Conservation (phyloP, 306 rosid genomes). For the Morella rubra region DNA sequence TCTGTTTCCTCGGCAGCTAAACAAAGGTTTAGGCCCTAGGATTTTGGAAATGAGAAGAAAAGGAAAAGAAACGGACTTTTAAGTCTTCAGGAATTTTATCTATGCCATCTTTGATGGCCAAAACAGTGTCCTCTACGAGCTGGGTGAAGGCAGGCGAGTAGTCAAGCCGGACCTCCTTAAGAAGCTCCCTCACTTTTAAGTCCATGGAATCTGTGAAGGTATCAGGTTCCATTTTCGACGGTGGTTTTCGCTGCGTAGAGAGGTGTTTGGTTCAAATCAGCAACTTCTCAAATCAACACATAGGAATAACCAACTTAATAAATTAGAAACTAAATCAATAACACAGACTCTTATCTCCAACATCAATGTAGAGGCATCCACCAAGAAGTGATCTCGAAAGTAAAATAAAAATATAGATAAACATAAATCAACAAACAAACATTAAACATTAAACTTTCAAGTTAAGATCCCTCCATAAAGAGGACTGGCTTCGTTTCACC, state of each 20-base stretch:
- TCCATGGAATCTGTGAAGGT: conserved; percentile 43
- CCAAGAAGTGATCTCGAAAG: too few species aligned
- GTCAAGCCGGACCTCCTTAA: conserved; percentile 60
- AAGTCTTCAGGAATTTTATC: conserved; percentile 56
- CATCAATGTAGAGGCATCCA: too few species aligned
- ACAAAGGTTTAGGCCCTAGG: not conserved
- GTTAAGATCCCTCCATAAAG: too few species aligned
- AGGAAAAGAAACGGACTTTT: conserved; percentile 32
- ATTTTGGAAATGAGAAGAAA: not conserved
- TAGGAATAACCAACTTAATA: too few species aligned
- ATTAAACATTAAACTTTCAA: too few species aligned
- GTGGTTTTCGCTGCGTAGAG: not conserved
- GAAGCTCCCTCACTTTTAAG: conserved; percentile 55
- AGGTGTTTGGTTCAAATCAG: conserved; percentile 27
- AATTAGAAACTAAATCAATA: too few species aligned
- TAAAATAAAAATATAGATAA: too few species aligned
- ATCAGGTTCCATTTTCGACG: not conserved
- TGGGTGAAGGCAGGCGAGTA: conserved; percentile 28
- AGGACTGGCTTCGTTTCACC: too few species aligned
- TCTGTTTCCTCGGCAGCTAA: not conserved
- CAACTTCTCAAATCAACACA: conserved; percentile 14
- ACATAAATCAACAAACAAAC: too few species aligned
- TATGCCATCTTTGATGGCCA: conserved; percentile 52
- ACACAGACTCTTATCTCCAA: too few species aligned
- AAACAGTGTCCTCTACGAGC: conserved; percentile 34